These are phyloP conservation scores for Lactarius sp. DNA, from an alignment of 768 basidiomycete genomes.

Conservation along the genomic window DNA sequence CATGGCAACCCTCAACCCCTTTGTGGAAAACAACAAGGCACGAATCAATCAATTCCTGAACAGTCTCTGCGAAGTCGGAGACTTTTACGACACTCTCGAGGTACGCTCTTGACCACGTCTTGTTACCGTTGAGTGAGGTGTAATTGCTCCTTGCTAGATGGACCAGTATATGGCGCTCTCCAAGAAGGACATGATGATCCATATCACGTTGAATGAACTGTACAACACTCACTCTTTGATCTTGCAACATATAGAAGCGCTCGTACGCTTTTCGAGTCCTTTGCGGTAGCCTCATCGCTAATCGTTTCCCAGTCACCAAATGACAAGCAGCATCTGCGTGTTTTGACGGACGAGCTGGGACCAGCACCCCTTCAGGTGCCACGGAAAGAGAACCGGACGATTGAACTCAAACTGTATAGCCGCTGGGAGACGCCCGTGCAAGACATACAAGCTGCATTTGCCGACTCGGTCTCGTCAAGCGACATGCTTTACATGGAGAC, in stretches of 20 bases:
- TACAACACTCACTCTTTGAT: slow-evolving; percentile 98
- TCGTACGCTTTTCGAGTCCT: slow-evolving; percentile 50
- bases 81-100: slow-evolving; percentile 98
- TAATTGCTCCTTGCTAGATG: slow-evolving; percentile 55
- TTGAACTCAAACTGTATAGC: slow-evolving; percentile 89
- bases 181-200: slow-evolving; percentile 97
- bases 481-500: slow-evolving; percentile 99
- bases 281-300: not conserved
- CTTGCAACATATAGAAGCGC: slow-evolving; percentile 87
- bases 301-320: slow-evolving; percentile 70
- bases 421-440: slow-evolving; percentile 99
- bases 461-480: slow-evolving; percentile 94
- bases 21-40: slow-evolving; percentile 97
- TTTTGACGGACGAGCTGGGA: slow-evolving; percentile 94
- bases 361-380: slow-evolving; percentile 92
- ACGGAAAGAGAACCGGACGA: slow-evolving; percentile 93
- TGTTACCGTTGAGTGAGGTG: not conserved
- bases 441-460: slow-evolving; percentile 92
- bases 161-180: slow-evolving; percentile 99
- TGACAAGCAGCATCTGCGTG: slow-evolving; percentile 95
- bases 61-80: slow-evolving; percentile 94
- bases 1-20: slow-evolving; percentile 98
- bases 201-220: slow-evolving; percentile 97
- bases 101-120: slow-evolving; percentile 35
- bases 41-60: slow-evolving; percentile 98